These are phyloP conservation scores for Lachnum nothofagi DNA, from an alignment of 2,329 filamentous ascomycete genomes.

Conservation along the genomic window DNA sequence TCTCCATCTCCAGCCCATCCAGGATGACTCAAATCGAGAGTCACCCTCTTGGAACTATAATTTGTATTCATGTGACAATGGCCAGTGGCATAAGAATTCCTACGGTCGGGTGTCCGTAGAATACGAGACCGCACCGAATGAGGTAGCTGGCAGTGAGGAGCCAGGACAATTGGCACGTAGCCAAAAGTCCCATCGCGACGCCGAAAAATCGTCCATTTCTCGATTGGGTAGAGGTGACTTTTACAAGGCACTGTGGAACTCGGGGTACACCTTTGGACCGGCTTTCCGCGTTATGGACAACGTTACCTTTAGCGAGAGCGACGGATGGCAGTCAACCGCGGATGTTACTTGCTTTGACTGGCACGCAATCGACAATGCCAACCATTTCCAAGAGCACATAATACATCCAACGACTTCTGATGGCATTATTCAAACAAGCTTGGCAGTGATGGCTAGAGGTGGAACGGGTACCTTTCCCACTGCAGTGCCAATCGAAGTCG, in stretches of 20 bases:
- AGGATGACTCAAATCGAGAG: neutral
- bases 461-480: slow-evolving; percentile 1
- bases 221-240: neutral
- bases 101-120: slow-evolving; percentile 31
- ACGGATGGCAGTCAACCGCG: neutral
- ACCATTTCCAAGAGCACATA: neutral
- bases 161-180: neutral
- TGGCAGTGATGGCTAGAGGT: slow-evolving; percentile 1
- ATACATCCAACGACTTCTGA: slow-evolving; percentile 8
- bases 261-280: neutral
- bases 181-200: neutral
- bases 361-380: neutral
- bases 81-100: slow-evolving; percentile 33
- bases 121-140: slow-evolving; percentile 3
- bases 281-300: neutral
- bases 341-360: neutral
- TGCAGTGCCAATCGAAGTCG: slow-evolving; percentile 1
- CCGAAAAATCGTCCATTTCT: neutral
- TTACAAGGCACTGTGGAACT: neutral
- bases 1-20: neutral
- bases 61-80: neutral
- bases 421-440: slow-evolving; percentile 2
- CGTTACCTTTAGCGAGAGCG: neutral
- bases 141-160: neutral
- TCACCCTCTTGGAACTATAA: neutral